Evolutionary conservation across 2,329 filamentous ascomycete genomes (phyloP), one percentile per base, ranked within the genome.

Genomic region (Colletotrichum spinosum): DNA sequence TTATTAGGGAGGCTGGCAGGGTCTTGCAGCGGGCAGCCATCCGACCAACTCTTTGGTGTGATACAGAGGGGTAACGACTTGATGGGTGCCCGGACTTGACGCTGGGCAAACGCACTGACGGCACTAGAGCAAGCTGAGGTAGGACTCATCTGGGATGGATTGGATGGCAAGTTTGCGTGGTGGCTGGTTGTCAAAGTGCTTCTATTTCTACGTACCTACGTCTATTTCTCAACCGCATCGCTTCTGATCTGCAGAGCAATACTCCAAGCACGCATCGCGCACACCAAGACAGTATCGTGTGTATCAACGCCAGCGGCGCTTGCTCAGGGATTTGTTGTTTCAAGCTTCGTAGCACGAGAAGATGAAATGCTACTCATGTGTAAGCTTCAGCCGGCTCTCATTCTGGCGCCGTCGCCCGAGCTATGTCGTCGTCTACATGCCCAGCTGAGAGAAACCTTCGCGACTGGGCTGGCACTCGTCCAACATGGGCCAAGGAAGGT

Each of bases 1-100:
- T 56, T 33, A 38, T 41, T 46, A 65, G 57, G 51, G 51, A 60
- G 62, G 53, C n/a, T 50, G 39, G 51, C 51, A 51, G 56, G 56
- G 56, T 60, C 13, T 5, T 50, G 17, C 17, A 57, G 37, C 55
- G 41, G 41, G 37, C 55, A 50, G 41, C 45, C 55, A 25, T 25
- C 25, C 25, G 1, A 25, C 25, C 25, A 25, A 25, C 25, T 5
- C 25, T 25, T 25, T 5, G 25, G 25, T 25, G 25, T 25, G 25
- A 4, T 25, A 25, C 25, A 25, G 25, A 25, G 25, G 25, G 25
- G 3, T 3, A 25, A 25, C 25, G 25, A 25, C 25, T 25, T 25
- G 4, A 25, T 5, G 25, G 25, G 25, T 25, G 25, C 25, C 25
- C 25, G 25, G 25, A 25, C 25, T 25, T 25, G 25, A 25, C 25